A percentile compares a stretch with the other conserved stretches of the same genome.
phyloP scores from a whole-genome alignment of 192 early-diverging fungal species.

The Haplosporangium gracile region DNA sequence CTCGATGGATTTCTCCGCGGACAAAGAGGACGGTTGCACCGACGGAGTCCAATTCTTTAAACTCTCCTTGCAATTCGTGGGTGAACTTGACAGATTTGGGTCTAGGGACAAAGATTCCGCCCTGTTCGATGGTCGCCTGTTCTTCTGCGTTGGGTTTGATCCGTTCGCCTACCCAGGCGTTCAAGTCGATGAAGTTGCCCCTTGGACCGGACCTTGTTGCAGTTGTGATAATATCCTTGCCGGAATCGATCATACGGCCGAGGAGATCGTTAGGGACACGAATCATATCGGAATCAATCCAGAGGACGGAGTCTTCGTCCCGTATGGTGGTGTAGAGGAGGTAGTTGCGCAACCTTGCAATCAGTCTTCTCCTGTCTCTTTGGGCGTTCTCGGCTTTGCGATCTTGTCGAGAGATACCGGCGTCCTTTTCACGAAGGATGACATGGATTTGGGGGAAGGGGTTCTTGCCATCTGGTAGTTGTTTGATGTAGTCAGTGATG shows the following conservation, averaged over 20 bases:
- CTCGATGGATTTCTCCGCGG: slow-evolving; percentile 39
- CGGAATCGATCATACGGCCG: slow-evolving; percentile 38
- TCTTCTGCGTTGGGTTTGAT: slow-evolving; percentile 26
- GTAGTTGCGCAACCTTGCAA: slow-evolving; percentile 49
- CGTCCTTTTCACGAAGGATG: slow-evolving; percentile 14
- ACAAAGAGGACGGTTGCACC: slow-evolving; percentile 56
- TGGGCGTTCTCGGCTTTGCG: slow-evolving; percentile 39
- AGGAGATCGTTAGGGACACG: slow-evolving; percentile 39
- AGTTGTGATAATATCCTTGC: slow-evolving; percentile 56
- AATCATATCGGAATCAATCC: slow-evolving; percentile 57
- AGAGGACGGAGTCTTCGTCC: slow-evolving; percentile 46
- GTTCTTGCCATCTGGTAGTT: background rate
- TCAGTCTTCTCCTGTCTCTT: slow-evolving; percentile 30
- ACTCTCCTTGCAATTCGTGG: slow-evolving; percentile 7
- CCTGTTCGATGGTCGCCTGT: slow-evolving; percentile 2
- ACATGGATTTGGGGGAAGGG: background rate
- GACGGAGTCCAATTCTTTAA: slow-evolving; percentile 46
- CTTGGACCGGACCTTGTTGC: slow-evolving; percentile 23
- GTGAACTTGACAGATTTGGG: slow-evolving; percentile 8
- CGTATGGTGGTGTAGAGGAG: slow-evolving; percentile 22
- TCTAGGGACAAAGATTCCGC: slow-evolving; percentile 1
- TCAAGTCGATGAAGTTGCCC: background rate
- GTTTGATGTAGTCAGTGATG: background rate
- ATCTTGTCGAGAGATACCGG: slow-evolving; percentile 14
- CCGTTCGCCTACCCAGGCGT: slow-evolving; percentile 21